A percentile compares a stretch with the other conserved stretches of the same genome.
Conservation (phyloP, 1,139 yeast species). For the Protomyces macrosporus region DNA sequence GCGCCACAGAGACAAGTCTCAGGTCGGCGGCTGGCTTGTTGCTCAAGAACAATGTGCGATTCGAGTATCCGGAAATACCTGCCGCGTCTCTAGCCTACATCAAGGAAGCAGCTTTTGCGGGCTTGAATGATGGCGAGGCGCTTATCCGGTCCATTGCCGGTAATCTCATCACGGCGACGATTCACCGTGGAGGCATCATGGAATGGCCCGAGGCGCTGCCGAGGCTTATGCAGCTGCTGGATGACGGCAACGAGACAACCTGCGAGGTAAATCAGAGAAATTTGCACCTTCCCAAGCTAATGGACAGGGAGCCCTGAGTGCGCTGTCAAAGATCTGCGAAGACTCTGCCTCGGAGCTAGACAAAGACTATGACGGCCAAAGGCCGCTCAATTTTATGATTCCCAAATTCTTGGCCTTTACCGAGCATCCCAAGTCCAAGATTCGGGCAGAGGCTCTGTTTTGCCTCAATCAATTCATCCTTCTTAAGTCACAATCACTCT, state of each 20-base stretch:
- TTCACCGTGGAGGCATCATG: constrained; percentile 62
- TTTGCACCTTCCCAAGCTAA: constrained; percentile 35
- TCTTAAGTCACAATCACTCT: constrained; percentile 59
- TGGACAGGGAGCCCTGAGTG: constrained; percentile 75
- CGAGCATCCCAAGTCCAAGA: constrained; percentile 42
- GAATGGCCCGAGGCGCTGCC: constrained; percentile 74
- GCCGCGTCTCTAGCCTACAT: constrained; percentile 50
- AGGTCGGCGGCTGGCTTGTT: constrained; percentile 87
- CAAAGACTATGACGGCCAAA: constrained; percentile 56
- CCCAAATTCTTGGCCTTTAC: constrained; percentile 56
- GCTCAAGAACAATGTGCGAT: constrained; percentile 64
- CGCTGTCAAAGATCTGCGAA: constrained; percentile 82
- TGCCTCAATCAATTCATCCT: constrained; percentile 76
- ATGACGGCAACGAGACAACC: constrained; percentile 32
- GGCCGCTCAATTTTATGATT: constrained; percentile 64
- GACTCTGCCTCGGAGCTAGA: constrained; percentile 62
- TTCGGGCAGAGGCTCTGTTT: constrained; percentile 60
- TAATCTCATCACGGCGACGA: constrained; percentile 77
- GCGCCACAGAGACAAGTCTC: constrained; percentile 48
- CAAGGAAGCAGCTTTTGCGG: constrained; percentile 59
- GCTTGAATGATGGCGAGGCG: constrained; percentile 55
- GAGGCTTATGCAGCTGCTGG: constrained; percentile 52
- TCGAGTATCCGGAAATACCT: constrained; percentile 37
- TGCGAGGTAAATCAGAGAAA: background rate
- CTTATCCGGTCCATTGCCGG: constrained; percentile 84